phyloP scores from a whole-genome alignment of 306 rosid species.

The Quercus parvula region DNA sequence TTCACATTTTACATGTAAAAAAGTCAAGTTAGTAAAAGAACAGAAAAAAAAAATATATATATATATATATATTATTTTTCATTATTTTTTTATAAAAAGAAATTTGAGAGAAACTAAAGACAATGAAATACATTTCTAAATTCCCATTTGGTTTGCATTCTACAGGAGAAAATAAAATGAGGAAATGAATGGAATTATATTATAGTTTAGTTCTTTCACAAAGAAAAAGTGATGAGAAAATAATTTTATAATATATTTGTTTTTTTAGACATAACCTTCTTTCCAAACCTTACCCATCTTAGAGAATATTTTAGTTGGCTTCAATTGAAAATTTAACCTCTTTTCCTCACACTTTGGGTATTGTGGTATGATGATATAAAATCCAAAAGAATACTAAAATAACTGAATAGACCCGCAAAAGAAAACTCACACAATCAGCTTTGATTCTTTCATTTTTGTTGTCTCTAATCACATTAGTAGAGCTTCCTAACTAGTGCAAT shows the following conservation, averaged over 20 bases:
- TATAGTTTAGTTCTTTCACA: not conserved
- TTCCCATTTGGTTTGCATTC: too few species aligned
- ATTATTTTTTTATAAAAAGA: too few species aligned
- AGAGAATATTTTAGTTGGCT: not conserved
- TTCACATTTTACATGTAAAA: not conserved
- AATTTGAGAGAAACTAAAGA: too few species aligned
- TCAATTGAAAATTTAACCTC: not conserved
- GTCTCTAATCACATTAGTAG: not conserved
- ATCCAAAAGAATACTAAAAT: not conserved
- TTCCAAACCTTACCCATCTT: not conserved
- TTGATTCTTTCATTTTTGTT: not conserved
- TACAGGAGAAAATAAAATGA: not conserved
- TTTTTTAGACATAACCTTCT: not conserved
- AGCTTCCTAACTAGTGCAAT: constrained; percentile 1
- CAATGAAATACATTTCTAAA: too few species aligned
- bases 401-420: not conserved
- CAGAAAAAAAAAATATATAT: too few species aligned
- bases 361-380: not conserved
- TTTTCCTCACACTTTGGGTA: not conserved
- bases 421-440: not conserved
- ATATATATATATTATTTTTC: too few species aligned
- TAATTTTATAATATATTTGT: too few species aligned
- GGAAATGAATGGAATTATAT: not conserved
- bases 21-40: too few species aligned
- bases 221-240: not conserved